Conservation (phyloP, 2,329 filamentous ascomycete genomes). For the Orbilia ellipsospora region DNA sequence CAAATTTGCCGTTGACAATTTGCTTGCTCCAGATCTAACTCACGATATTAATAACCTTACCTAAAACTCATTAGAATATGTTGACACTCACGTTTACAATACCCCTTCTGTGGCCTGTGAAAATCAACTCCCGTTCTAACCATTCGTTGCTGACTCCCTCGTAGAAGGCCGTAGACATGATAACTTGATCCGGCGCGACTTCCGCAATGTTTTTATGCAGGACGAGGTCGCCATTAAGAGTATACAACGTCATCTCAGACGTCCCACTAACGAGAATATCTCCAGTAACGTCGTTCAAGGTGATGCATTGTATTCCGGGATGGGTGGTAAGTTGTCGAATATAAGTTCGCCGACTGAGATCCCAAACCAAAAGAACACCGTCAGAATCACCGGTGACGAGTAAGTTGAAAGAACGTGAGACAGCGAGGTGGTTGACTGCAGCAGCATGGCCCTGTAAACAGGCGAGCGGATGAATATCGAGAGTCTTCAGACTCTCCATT, state of each 20-base stretch:
- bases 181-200: constrained; percentile 66
- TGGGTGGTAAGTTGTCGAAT: constrained; percentile 74
- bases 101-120: constrained; percentile 87
- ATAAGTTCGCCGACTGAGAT: constrained; percentile 89
- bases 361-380: constrained; percentile 89
- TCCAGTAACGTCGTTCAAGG: constrained; percentile 89
- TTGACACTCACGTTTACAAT: constrained; percentile 77
- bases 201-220: constrained; percentile 88
- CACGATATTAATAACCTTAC: constrained; percentile 4
- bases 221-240: constrained; percentile 85
- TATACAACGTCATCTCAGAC: constrained; percentile 79
- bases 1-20: constrained; percentile 74
- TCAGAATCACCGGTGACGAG: constrained; percentile 85
- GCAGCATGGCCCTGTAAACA: constrained; percentile 91
- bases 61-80: background rate
- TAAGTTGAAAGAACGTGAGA: constrained; percentile 87
- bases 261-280: constrained; percentile 88
- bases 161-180: constrained; percentile 85
- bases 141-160: constrained; percentile 91
- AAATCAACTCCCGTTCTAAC: constrained; percentile 84
- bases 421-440: constrained; percentile 82
- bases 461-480: constrained; percentile 81
- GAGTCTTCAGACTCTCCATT: constrained; percentile 73
- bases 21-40: constrained; percentile 69
- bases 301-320: constrained; percentile 73